A percentile compares a stretch with the other conserved stretches of the same genome.
These are phyloP conservation scores for Penicillium sp. DNA, from an alignment of 2,329 filamentous ascomycete genomes.

Conservation along the genomic window DNA sequence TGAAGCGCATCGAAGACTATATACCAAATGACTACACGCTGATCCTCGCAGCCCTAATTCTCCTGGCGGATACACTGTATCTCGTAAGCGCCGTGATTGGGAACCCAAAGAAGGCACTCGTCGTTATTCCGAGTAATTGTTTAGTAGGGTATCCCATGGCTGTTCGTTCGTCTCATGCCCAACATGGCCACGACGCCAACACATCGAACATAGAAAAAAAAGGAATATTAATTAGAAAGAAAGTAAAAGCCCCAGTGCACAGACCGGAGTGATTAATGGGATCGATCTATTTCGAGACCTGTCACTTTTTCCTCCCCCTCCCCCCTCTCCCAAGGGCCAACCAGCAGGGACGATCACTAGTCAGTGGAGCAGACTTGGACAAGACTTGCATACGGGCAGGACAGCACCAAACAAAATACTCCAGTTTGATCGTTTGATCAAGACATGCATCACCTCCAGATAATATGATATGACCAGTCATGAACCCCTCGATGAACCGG, in stretches of 20 bases:
- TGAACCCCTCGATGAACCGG: conserved; percentile 20
- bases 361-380: not conserved
- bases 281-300: conserved; percentile 25
- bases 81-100: not conserved
- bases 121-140: not conserved
- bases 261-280: conserved; percentile 16
- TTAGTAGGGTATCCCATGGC: not conserved
- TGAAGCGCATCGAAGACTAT: not conserved
- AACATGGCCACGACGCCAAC: not conserved
- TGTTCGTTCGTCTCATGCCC: not conserved
- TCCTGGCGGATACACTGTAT: not conserved
- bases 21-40: not conserved
- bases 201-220: not conserved
- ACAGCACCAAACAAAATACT: not conserved
- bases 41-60: not conserved
- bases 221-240: not conserved
- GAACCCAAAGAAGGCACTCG: not conserved
- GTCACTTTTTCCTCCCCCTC: conserved; percentile 15
- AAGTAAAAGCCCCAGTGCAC: conserved; percentile 12
- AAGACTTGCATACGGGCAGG: not conserved
- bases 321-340: not conserved
- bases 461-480: conserved; percentile 20
- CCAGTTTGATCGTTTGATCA: not conserved
- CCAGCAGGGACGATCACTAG: not conserved
- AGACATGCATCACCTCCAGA: not conserved